Evolutionary conservation across 345 rosid genomes (phyloP), one percentile per base, ranked within the genome.

Genomic region (Cardamine resedifolia): DNA sequence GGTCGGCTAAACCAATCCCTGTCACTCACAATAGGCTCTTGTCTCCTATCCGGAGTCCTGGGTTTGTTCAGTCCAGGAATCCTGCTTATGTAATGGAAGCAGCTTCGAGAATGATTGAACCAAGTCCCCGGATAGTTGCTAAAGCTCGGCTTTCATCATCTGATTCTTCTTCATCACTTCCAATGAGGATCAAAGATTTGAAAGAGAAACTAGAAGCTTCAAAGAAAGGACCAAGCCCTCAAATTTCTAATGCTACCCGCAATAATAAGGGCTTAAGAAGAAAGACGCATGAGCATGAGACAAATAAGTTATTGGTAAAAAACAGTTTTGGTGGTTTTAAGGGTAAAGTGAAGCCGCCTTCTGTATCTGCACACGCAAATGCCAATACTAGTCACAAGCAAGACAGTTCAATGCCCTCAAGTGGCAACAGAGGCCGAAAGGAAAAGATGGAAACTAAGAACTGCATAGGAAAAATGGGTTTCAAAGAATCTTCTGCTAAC

Each of bases 181-280:
- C 79, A 19, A 64, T 89, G 83, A 89, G 84, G 75, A 84, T 89
- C 51, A 80, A 65, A 78, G 89, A 87, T 77, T 78, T 91, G 85
- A 95, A 84, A 81, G 83, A 85, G 87, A 89, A 86, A 65, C 80
- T 88, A 79, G 97, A 90, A 81, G 85, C 82, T 74, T 81, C 85
- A 33, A 73, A 80, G 60, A 78, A 61, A 53, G 74, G 58, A 80
- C 74, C 81, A 28, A 84, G 51, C 58, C 74, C 80, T 74, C 88
- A 76, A 64, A 23, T 26, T 59, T 53, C 77, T 36, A 81, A 64
- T 24, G 79, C 56, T 30, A 63, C 36, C 33, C 50, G 26, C 57
- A 61, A 61, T 39, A 75, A 23, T 33, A 75, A 44, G 56, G 3
- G 4, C 50, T 59, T 16, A 14, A 67, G 74, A 52, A 74, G 74